A percentile compares a stretch with the other conserved stretches of the same genome.
phyloP scores from a whole-genome alignment of 2,329 filamentous ascomycete genomes.

The Pseudogymnoascus destructans region DNA sequence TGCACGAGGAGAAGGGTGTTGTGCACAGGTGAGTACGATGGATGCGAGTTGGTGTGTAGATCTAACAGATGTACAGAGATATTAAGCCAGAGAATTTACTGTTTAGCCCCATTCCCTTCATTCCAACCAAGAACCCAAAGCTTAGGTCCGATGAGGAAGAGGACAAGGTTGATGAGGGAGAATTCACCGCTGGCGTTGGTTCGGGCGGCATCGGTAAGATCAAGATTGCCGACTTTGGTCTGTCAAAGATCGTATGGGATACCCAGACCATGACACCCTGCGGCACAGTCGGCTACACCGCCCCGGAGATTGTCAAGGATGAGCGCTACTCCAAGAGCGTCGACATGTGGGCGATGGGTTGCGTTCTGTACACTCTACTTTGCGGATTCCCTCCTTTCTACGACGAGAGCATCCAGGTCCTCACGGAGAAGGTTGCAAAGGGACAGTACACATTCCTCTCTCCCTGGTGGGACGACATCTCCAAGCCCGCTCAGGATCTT shows the following conservation, averaged over 20 bases:
- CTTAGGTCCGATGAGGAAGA: conserved; percentile 80
- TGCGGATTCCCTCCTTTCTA: conserved; percentile 98
- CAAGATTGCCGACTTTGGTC: conserved; percentile 95
- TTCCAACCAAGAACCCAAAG: conserved; percentile 69
- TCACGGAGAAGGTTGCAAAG: conserved; percentile 94
- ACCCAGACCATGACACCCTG: conserved; percentile 98
- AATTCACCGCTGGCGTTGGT: conserved; percentile 71
- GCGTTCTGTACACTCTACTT: conserved; percentile 89
- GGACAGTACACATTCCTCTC: conserved; percentile 97
- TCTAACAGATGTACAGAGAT: conserved; percentile 46
- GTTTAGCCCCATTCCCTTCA: conserved; percentile 73
- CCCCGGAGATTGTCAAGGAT: conserved; percentile 97
- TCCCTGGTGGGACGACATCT: conserved; percentile 99
- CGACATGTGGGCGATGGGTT: conserved; percentile 98
- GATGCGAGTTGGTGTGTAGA: not conserved
- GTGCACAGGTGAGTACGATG: conserved; percentile 70
- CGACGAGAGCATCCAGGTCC: conserved; percentile 90
- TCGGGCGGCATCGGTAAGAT: conserved; percentile 85
- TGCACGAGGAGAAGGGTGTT: conserved; percentile 89
- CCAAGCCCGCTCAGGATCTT: conserved; percentile 83
- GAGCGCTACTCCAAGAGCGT: conserved; percentile 97
- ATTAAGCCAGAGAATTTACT: conserved; percentile 98
- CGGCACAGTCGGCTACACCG: conserved; percentile 94
- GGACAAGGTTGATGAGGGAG: conserved; percentile 93
- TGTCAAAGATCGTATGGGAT: conserved; percentile 98